Evolutionary conservation across 768 basidiomycete species (phyloP), one percentile per base, ranked within the genome.

Genomic region (Neoboletus brunneissimus): DNA sequence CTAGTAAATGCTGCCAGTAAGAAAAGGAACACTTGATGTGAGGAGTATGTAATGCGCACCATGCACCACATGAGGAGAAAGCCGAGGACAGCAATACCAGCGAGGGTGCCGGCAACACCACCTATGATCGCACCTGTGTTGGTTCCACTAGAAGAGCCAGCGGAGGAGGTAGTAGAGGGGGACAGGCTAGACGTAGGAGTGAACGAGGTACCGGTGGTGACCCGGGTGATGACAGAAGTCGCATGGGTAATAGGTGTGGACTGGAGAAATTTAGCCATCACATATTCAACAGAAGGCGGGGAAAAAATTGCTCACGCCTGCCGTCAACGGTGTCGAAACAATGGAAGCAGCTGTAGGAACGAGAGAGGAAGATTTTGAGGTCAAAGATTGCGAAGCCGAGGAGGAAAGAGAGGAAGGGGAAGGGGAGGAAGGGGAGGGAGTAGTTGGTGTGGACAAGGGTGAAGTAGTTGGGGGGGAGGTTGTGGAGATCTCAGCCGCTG

Each of bases 41-140:
- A 48, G 2, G 31, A 20, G 2, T 3, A 53, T 37, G 42, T 1
- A 34, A 46, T 41, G 61, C 80, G 62, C 56, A 82, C 83, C 56
- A 83, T 56, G 60, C 78, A 75, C 72, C 76, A 82, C 49, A 74
- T 75, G 54, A 81, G 53, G 10, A 76, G 66, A 56, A 81, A 74
- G 29, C 73, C 67, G 27, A 73, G 55, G 40, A 55, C 64, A 10
- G 76, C 76, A 29, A 82, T 58, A 20, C 75, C 82, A 5, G 73
- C 65, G 2, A 85, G 61, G 29, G 73, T 77, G 13, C 79, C 83
- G 25, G 73, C 77, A 37, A 84, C 67, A 41, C 78, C 81, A 13
- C 75, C 76, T 10, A 79, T 51, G 22, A 73, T 64, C 0, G 65
- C 58, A 37, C 67, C 48, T 13, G 71, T 66, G 37, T 55, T 69